A percentile compares a stretch with the other conserved stretches of the same genome.
Evolutionary conservation across 768 basidiomycete species (phyloP).

Genomic region (Multifurca ochricompacta): DNA sequence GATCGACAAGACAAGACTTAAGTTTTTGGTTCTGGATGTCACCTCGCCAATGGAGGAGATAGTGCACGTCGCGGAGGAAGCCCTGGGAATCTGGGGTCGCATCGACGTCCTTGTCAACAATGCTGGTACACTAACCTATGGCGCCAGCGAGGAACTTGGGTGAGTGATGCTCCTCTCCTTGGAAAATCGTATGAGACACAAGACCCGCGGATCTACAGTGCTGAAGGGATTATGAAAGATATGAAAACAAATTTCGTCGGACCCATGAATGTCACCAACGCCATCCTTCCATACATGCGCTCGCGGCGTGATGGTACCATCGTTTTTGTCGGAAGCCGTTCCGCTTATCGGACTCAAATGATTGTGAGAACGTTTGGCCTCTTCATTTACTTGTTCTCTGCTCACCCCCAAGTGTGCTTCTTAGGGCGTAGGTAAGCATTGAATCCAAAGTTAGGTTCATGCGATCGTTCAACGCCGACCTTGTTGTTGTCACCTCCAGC

Average conservation of each 20-base stretch:
- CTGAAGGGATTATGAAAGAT: background rate
- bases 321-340: slow-evolving; percentile 32
- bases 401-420: background rate
- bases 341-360: slow-evolving; percentile 21
- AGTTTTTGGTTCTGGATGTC: slow-evolving; percentile 3
- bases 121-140: background rate
- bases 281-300: slow-evolving; percentile 36
- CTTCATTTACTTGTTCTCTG: background rate
- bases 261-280: slow-evolving; percentile 36
- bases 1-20: background rate
- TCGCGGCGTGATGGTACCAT: slow-evolving; percentile 30
- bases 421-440: background rate
- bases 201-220: background rate
- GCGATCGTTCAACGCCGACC: too few species aligned
- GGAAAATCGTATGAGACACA: background rate
- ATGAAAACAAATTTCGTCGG: slow-evolving; percentile 37
- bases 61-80: background rate
- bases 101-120: too few species aligned
- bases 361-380: background rate
- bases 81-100: slow-evolving; percentile 6
- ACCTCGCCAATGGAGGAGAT: background rate
- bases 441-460: too few species aligned
- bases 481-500: slow-evolving; percentile 1
- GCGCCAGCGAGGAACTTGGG: slow-evolving; percentile 6
- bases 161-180: background rate